Base-by-base conservation (phyloP, 352 stramenopile species). In the Pythium guiyangense region DNA sequence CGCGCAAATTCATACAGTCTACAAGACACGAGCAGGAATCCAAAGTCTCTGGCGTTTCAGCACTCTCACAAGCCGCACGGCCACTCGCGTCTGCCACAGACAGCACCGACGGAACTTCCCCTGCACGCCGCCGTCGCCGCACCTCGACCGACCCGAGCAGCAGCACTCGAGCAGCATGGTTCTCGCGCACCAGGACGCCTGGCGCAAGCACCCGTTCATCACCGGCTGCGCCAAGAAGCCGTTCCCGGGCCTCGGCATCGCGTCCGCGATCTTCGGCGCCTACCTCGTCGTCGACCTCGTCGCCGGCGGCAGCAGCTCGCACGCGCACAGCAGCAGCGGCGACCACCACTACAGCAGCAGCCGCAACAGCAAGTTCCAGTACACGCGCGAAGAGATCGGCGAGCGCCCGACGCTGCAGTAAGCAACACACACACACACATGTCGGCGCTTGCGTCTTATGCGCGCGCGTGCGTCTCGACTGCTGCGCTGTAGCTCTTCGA, bases 131-230 rank as follows among this genome's bases (percentile, higher is more conserved):
- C 37, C 31, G 31, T 18, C 15, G 31, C 12, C 31, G 31, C 31
- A 37, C 31, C 31, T 37, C 31, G 31, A 37, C 12, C 31, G 31
- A 37, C 12, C 31, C 31, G 31, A 37, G 31, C 22, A 22, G 18
- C n/a, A 39, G 37, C 20, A 31, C 31, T 25, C 25, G 11, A 29
- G 12, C 20, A 72, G 27, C 43, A 94, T 94, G 84, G 84, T 94
- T 76, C 77, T 94, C 69, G 74, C 80, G 25, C 76, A 89, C 57
- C 84, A 94, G 72, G 84, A 94, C 80, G 84, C 84, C 54, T 94
- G 84, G 84, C 71, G 84, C 60, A 92, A 87, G 80, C 84, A 94
- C 70, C 84, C 84, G 29, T 94, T 94, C 77, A 86, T 94, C 68
- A 55, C 63, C 43, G 73, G 74, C 60, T 92, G 82, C 70, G 75